Percentiles rank a stretch among this genome's conserved stretches.
phyloP scores from a whole-genome alignment of 768 basidiomycete genomes.

The Gymnopilus dilepis region DNA sequence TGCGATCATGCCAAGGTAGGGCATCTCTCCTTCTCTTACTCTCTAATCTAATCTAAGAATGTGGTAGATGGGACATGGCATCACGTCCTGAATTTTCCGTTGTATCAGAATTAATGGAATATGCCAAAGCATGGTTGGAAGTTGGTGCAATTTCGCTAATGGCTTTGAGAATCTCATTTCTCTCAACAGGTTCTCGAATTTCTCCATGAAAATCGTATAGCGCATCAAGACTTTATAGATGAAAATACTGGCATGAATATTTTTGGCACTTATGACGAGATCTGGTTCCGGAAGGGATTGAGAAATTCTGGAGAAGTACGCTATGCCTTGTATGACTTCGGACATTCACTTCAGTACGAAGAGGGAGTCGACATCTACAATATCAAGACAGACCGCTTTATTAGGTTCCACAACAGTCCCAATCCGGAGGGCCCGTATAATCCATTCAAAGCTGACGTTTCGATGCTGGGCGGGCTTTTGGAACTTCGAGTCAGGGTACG shows the following conservation, averaged over 20 bases:
- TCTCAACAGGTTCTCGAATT: conserved; percentile 12
- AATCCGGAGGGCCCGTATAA: conserved; percentile 7
- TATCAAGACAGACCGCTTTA: not conserved
- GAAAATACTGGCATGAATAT: conserved; percentile 23
- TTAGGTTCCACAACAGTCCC: not conserved
- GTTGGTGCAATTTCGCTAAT: not conserved
- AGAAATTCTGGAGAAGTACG: not conserved
- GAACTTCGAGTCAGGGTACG: not conserved
- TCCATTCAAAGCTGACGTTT: conserved; percentile 10
- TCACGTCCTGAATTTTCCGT: not conserved
- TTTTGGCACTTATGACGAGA: not conserved
- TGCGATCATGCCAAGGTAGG: conserved; percentile 26
- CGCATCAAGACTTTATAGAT: conserved; percentile 17
- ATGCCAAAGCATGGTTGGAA: conserved; percentile 1
- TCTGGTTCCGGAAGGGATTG: not conserved
- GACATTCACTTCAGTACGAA: not conserved
- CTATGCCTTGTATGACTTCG: conserved; percentile 19
- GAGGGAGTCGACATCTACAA: not conserved
- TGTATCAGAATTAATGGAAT: conserved; percentile 3
- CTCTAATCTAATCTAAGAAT: not conserved
- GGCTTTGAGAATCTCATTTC: not conserved
- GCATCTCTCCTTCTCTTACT: not conserved
- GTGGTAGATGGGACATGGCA: conserved; percentile 13
- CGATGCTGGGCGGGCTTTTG: not conserved
- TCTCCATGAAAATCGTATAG: conserved; percentile 22